Conservation (phyloP, 169 alveolate species). For the Eimeria sp. region DNA sequence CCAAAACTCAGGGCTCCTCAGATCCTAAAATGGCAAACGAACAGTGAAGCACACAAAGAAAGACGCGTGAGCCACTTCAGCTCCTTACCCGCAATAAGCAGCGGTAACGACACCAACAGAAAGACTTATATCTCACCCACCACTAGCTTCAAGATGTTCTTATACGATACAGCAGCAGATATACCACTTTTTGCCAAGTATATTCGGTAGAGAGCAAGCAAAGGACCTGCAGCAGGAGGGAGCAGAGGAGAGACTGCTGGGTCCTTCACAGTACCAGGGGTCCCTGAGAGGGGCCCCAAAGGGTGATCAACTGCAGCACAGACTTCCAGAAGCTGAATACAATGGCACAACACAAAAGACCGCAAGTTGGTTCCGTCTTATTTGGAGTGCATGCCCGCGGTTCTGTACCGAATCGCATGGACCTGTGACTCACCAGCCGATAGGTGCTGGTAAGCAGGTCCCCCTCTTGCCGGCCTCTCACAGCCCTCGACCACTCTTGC, state of each 20-base stretch:
- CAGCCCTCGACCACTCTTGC: slow-evolving; percentile 7
- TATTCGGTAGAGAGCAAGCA: slow-evolving; percentile 45
- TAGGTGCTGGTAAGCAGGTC: slow-evolving; percentile 48
- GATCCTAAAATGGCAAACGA: slow-evolving; percentile 43
- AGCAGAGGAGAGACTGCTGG: background rate
- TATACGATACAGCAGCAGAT: background rate
- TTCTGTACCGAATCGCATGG: background rate
- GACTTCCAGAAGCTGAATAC: slow-evolving; percentile 66
- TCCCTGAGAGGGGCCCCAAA: background rate
- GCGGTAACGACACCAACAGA: background rate
- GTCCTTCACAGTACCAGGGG: background rate
- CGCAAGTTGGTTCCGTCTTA: background rate
- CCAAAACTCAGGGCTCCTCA: slow-evolving; percentile 51
- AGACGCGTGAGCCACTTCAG: background rate
- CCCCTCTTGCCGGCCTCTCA: background rate
- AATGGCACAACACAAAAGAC: slow-evolving; percentile 2
- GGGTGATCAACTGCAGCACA: background rate
- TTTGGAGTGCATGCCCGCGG: background rate
- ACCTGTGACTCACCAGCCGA: slow-evolving; percentile 26
- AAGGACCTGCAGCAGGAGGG: slow-evolving; percentile 60
- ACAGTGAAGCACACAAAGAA: background rate
- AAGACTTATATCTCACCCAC: background rate
- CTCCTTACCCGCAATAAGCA: background rate
- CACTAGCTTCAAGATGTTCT: slow-evolving; percentile 47
- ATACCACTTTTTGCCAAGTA: slow-evolving; percentile 25